Evolutionary conservation across 2,329 filamentous ascomycete species (phyloP).

Genomic region (Akanthomyces lecanii): DNA sequence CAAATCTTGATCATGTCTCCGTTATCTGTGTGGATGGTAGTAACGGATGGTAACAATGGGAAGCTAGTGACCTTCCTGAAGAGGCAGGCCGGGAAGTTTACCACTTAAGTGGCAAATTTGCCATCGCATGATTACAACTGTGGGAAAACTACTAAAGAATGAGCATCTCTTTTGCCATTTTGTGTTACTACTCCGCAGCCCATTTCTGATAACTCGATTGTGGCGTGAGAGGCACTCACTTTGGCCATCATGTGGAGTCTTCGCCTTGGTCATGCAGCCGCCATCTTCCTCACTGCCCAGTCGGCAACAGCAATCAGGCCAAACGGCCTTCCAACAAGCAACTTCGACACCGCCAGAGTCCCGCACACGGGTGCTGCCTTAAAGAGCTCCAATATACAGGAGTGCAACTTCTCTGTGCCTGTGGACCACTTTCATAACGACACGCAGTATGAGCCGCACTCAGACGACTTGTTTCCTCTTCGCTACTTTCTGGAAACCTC

Average conservation of each 20-base stretch:
- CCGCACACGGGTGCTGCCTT: neutral
- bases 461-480: constrained; percentile 60
- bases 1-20: neutral
- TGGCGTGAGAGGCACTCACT: neutral
- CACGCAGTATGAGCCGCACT: constrained; percentile 71
- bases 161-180: neutral
- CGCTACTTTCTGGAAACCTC: constrained; percentile 80
- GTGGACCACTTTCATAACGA: constrained; percentile 85
- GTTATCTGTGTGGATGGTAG: neutral
- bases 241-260: neutral
- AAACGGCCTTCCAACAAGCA: neutral
- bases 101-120: neutral
- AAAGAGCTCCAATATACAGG: neutral
- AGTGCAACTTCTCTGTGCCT: constrained; percentile 39
- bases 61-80: neutral
- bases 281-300: neutral
- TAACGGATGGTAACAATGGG: neutral
- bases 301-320: neutral
- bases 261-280: neutral
- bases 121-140: neutral
- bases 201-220: neutral
- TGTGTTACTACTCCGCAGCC: neutral
- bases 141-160: neutral
- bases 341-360: neutral
- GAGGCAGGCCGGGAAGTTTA: neutral